Base-by-base conservation (phyloP, 192 early-diverging fungal genomes). In the Glomus cerebriforme region DNA sequence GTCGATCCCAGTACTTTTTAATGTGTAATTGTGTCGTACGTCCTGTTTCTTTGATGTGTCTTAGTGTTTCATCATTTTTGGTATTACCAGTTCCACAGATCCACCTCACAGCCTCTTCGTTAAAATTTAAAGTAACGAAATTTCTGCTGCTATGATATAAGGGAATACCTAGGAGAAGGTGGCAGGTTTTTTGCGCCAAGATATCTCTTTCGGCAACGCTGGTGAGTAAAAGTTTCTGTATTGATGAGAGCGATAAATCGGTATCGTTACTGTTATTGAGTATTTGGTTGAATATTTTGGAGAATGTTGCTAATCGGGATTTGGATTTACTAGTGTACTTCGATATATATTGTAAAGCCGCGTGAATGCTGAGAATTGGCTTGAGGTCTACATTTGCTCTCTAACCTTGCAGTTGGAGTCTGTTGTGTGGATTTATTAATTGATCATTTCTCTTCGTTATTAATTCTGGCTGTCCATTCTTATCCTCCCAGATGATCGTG, bases 221-320 rank as follows among this genome's bases (percentile, higher is more conserved):
- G n/a, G n/a, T n/a, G n/a, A n/a, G n/a, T n/a, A n/a, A n/a, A n/a
- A n/a, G n/a, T n/a, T n/a, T n/a, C n/a, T n/a, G n/a, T n/a, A n/a
- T n/a, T n/a, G n/a, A n/a, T n/a, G 35, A 69, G 3, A 37, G 35
- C 1, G 59, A 69, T 34, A 3, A 26, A 37, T 69, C 67, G 32
- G 27, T 17, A 3, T 1, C 22, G 15, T 37, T 12, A 39, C 67
- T 69, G 3, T 12, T 69, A 43, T 2, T 12, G 35, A 69, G 3
- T 32, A 69, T 69, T 26, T 69, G 35, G 32, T 69, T 69, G 35
- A n/a, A 69, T 39, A 69, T 69, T 69, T 69, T 26, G 3, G 67
- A 37, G 32, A 69, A 69, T 17, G 67, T 32, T 2, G 24, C 5
- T 69, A 32, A 69, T 45, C 13, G 3, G 7, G 67, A 32, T 37